Evolutionary conservation across 768 basidiomycete genomes (phyloP), one percentile per base, ranked within the genome.

Genomic region (Filobasidium wieringae): DNA sequence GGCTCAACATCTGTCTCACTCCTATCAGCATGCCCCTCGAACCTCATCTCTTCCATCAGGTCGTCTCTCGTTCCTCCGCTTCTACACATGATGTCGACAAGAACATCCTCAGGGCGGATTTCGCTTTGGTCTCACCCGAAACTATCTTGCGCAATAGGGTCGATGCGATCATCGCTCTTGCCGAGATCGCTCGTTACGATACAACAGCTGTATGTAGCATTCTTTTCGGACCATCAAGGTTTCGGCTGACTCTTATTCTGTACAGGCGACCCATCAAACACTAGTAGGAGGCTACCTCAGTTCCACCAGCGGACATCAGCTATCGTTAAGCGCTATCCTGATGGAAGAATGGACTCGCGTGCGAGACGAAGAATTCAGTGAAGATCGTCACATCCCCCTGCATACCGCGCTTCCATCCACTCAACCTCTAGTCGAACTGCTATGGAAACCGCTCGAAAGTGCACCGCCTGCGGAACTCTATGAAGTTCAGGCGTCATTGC

Each of bases 71-170:
- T 15, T 11, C n/a, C 2, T 32, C 32, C 2, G 17, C 73, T 7
- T 85, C 88, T 70, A 80, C 83, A 45, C 88, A 97, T 70, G 91
- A 95, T 65, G 88, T 97, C 31, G 95, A 99, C 77, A 97, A 90
- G 78, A 86, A 86, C 58, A 90, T 97, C 84, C 78, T 96, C 24
- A 78, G 81, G 4, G 92, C 96, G 68, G 95, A 99, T 70, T 76
- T 90, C 40, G 83, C 88, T 0, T 77, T 99, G 34, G 80, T 97
- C 31, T 78, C 84, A 6, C 74, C 80, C 24, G 90, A 95, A 66
- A 75, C 82, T 4, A 82, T 89, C 34, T 70, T 92, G 57, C 82
- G 86, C 61, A 88, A 88, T 17, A 79, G 92, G 24, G 74, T 96
- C 5, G 82, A 85, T 7, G 80, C 84, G 4, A 85, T 88, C 1